A percentile compares a stretch with the other conserved stretches of the same genome.
phyloP scores from a whole-genome alignment of 1,139 yeast species.

The Casaregolazyma lundiana region DNA sequence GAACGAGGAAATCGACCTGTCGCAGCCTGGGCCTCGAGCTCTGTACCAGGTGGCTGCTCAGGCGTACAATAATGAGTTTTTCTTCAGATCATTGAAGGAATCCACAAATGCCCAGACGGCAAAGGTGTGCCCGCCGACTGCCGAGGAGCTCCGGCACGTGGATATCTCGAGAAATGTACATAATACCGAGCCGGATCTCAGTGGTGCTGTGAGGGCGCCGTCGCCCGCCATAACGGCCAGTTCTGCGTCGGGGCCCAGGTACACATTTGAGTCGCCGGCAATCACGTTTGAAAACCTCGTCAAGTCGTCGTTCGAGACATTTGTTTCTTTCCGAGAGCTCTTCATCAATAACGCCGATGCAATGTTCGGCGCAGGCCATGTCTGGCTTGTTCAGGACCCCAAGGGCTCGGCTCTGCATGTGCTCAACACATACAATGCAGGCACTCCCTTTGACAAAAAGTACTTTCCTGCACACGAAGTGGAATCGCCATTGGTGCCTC shows the following conservation, averaged over 20 bases:
- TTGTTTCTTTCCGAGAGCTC: constrained; percentile 53
- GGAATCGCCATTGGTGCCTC: constrained; percentile 48
- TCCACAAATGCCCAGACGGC: constrained; percentile 27
- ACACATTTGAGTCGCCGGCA: constrained; percentile 5
- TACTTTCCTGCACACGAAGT: constrained; percentile 35
- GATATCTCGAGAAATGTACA: constrained; percentile 22
- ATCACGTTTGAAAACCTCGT: constrained; percentile 24
- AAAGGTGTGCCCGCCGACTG: constrained; percentile 11
- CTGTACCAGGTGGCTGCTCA: constrained; percentile 83
- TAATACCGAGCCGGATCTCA: constrained; percentile 15
- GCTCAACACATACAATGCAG: constrained; percentile 72
- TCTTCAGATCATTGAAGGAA: constrained; percentile 51
- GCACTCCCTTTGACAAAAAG: constrained; percentile 65
- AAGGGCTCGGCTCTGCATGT: constrained; percentile 42
- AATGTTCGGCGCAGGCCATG: constrained; percentile 78
- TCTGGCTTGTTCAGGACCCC: constrained; percentile 64
- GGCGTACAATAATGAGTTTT: constrained; percentile 87
- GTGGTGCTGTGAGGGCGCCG: constrained; percentile 5
- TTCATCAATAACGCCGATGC: constrained; percentile 57
- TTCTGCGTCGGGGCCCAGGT: constrained; percentile 1
- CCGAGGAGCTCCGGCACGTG: constrained; percentile 17
- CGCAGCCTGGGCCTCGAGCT: constrained; percentile 25
- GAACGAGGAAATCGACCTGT: background rate
- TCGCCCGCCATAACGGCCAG: constrained; percentile 10
- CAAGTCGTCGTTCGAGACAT: constrained; percentile 34